phyloP scores from a whole-genome alignment of 208 protist species.

The Angomonas ambiguus region DNA sequence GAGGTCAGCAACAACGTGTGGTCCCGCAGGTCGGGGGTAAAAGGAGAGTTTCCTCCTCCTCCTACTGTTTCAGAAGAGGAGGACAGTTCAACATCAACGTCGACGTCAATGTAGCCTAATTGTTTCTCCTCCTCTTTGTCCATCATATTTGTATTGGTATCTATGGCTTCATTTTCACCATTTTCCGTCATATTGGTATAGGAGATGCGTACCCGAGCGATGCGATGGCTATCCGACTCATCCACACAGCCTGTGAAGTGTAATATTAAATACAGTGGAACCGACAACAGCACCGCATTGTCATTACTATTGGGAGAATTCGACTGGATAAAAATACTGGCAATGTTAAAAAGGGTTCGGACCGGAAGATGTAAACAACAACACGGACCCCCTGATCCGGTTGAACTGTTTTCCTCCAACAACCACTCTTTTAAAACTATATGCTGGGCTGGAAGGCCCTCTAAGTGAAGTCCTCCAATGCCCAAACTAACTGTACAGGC shows the following conservation, averaged over 20 bases:
- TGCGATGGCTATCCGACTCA: constrained; percentile 38
- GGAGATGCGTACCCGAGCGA: constrained; percentile 32
- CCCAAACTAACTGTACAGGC: constrained; percentile 51
- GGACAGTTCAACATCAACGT: constrained; percentile 1
- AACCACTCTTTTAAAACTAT: constrained; percentile 15
- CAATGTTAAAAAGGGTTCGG: constrained; percentile 49
- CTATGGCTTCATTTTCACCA: neutral
- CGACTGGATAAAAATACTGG: constrained; percentile 28
- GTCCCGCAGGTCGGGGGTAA: neutral
- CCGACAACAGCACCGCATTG: constrained; percentile 4
- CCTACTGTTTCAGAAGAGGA: neutral
- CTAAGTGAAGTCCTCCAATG: constrained; percentile 38
- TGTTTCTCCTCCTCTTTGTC: neutral
- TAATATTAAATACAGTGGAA: constrained; percentile 46
- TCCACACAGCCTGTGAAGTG: constrained; percentile 61
- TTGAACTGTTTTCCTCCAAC: constrained; percentile 16
- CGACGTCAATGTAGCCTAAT: neutral
- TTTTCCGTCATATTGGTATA: constrained; percentile 23
- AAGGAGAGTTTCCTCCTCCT: neutral
- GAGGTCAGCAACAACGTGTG: neutral
- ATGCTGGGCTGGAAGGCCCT: constrained; percentile 34
- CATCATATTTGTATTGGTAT: neutral
- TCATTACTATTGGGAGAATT: neutral
- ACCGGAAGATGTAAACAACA: constrained; percentile 12
- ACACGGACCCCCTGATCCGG: constrained; percentile 37